These are phyloP conservation scores for Neonectria magnoliae DNA, from an alignment of 2,329 filamentous ascomycete genomes.

Conservation along the genomic window DNA sequence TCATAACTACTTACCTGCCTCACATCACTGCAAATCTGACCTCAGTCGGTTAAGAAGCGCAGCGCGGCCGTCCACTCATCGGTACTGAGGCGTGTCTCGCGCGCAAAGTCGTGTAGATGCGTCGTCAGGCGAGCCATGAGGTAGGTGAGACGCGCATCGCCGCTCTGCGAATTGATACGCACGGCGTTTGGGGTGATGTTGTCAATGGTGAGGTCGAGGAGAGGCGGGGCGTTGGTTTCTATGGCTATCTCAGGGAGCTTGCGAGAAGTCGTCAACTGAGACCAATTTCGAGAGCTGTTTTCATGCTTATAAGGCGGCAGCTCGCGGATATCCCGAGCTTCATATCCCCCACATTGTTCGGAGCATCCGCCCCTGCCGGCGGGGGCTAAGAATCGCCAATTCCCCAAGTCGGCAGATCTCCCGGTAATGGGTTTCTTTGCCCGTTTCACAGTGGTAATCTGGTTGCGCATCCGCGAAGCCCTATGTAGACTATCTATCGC, in stretches of 20 bases:
- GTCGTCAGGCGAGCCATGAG: conserved; percentile 75
- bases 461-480: too few species aligned
- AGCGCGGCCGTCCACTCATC: conserved; percentile 78
- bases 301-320: too few species aligned
- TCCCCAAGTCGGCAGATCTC: too few species aligned
- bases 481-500: too few species aligned
- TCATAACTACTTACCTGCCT: neutral
- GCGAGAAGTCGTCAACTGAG: too few species aligned
- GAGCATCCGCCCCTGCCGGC: too few species aligned
- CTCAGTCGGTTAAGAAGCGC: conserved; percentile 73
- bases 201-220: conserved; percentile 70
- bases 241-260: neutral
- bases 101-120: conserved; percentile 79
- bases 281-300: too few species aligned
- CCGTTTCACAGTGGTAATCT: too few species aligned
- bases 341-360: too few species aligned
- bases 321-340: too few species aligned
- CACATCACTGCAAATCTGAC: conserved; percentile 74
- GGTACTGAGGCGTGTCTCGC: conserved; percentile 76
- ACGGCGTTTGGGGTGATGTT: conserved; percentile 79
- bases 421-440: too few species aligned
- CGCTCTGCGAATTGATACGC: conserved; percentile 73
- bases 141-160: conserved; percentile 71
- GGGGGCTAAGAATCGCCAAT: too few species aligned
- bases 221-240: neutral